A percentile compares a stretch with the other conserved stretches of the same genome.
Evolutionary conservation across 2,329 filamentous ascomycete species (phyloP).

Genomic region (Talaromyces islandicus): DNA sequence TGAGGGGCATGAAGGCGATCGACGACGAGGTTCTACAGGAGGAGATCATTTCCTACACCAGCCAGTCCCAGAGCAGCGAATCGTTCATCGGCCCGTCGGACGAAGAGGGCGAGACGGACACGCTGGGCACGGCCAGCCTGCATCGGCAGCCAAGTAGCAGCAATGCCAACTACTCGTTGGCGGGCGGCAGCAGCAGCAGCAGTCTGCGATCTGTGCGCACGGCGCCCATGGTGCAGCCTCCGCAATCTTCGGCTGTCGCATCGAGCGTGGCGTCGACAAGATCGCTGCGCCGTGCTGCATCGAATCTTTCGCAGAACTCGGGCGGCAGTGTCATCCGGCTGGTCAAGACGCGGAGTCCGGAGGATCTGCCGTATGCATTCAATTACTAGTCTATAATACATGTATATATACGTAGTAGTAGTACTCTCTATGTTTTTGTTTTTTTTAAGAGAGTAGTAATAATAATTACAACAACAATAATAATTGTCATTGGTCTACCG

Average conservation of each 20-base stretch:
- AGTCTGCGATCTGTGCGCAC: conserved; percentile 22
- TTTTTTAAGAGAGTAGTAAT: neutral
- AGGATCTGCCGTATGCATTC: conserved; percentile 31
- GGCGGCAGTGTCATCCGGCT: conserved; percentile 35
- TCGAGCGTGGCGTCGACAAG: conserved; percentile 18
- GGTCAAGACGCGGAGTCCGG: conserved; percentile 21
- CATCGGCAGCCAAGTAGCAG: conserved; percentile 20
- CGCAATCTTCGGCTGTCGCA: conserved; percentile 10
- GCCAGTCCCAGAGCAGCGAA: conserved; percentile 20
- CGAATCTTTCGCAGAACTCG: conserved; percentile 27
- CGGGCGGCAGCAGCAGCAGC: conserved; percentile 10
- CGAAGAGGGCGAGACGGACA: conserved; percentile 35
- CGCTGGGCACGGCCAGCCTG: conserved; percentile 18
- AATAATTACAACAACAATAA: neutral
- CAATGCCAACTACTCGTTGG: conserved; percentile 5
- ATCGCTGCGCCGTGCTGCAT: conserved; percentile 28
- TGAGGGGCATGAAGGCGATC: conserved; percentile 67
- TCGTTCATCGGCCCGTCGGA: conserved; percentile 34
- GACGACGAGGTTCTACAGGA: conserved; percentile 48
- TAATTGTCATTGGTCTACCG: neutral
- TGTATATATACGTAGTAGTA: too few species aligned
- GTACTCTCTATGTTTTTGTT: too few species aligned
- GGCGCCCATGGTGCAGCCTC: conserved; percentile 17
- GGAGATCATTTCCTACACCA: conserved; percentile 18
- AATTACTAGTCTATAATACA: neutral